Percentiles rank a stretch among this genome's conserved stretches.
These are phyloP conservation scores for Centella asiatica DNA, from an alignment of 129 eudicot genomes.

Conservation along the genomic window DNA sequence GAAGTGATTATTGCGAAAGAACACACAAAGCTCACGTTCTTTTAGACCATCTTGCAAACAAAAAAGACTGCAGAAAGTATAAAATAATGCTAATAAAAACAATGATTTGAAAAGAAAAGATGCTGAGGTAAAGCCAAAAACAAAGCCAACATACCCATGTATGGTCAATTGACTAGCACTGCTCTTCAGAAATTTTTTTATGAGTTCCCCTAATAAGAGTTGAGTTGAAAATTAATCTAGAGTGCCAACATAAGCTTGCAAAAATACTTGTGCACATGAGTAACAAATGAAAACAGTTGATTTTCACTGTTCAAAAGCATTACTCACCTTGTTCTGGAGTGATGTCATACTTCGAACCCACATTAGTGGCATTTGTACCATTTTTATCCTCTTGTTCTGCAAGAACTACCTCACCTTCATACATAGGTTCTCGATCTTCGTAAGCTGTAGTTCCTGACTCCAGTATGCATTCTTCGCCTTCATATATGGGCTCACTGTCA, in stretches of 20 bases:
- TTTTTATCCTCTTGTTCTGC: slow-evolving; percentile 55
- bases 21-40: slow-evolving; percentile 88
- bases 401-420: slow-evolving; percentile 88
- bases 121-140: slow-evolving; percentile 1
- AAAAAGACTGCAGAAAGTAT: slow-evolving; percentile 49
- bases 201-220: slow-evolving; percentile 53
- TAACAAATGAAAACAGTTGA: neutral
- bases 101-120: neutral
- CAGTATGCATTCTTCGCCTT: slow-evolving; percentile 81
- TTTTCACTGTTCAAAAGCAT: neutral
- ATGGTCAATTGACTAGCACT: slow-evolving; percentile 85
- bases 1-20: slow-evolving; percentile 96
- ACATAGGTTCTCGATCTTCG: slow-evolving; percentile 72
- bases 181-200: slow-evolving; percentile 60
- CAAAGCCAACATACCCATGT: slow-evolving; percentile 46
- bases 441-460: slow-evolving; percentile 36
- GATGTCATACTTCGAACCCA: slow-evolving; percentile 31
- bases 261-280: slow-evolving; percentile 5
- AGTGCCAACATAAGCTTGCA: slow-evolving; percentile 1
- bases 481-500: slow-evolving; percentile 84
- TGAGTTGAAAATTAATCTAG: slow-evolving; percentile 15
- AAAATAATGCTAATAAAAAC: slow-evolving; percentile 10
- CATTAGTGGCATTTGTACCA: slow-evolving; percentile 20
- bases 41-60: slow-evolving; percentile 72
- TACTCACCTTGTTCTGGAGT: slow-evolving; percentile 59